phyloP scores from a whole-genome alignment of 345 rosid genomes.

The Isatis tinctoria region DNA sequence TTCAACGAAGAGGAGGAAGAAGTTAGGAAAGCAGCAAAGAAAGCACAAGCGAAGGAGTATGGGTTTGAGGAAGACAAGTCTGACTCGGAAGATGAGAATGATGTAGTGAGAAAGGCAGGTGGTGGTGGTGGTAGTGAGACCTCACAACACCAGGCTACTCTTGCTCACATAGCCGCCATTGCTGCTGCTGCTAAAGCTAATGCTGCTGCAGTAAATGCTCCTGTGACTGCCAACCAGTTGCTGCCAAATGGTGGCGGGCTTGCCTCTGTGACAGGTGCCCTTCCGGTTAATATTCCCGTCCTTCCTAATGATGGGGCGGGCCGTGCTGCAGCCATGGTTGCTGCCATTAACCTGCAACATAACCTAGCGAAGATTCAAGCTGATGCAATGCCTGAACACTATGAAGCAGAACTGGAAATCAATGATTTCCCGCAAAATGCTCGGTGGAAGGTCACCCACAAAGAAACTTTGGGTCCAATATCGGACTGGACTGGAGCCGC shows the following conservation, averaged over 20 bases:
- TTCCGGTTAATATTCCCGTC: constrained; percentile 44
- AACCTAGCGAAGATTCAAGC: constrained; percentile 93
- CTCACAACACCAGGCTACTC: constrained; percentile 77
- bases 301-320: constrained; percentile 66
- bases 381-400: constrained; percentile 96
- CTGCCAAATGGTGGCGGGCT: constrained; percentile 46
- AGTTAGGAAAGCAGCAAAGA: constrained; percentile 88
- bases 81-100: constrained; percentile 94
- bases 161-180: constrained; percentile 65
- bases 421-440: constrained; percentile 98
- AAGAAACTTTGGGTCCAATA: constrained; percentile 97
- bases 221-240: constrained; percentile 38
- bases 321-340: constrained; percentile 85
- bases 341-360: constrained; percentile 83
- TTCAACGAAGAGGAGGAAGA: constrained; percentile 98
- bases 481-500: constrained; percentile 97
- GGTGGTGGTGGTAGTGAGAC: constrained; percentile 41
- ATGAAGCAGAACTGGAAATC: constrained; percentile 93
- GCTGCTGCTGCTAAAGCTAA: constrained; percentile 60
- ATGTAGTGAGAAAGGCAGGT: constrained; percentile 84
- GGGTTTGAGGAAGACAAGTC: constrained; percentile 97
- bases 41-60: constrained; percentile 93
- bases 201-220: constrained; percentile 32
- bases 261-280: constrained; percentile 39
- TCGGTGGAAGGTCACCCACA: constrained; percentile 98